These are phyloP conservation scores for Aristolochia contorta DNA, from an alignment of 164 flowering plant species.

Conservation along the genomic window DNA sequence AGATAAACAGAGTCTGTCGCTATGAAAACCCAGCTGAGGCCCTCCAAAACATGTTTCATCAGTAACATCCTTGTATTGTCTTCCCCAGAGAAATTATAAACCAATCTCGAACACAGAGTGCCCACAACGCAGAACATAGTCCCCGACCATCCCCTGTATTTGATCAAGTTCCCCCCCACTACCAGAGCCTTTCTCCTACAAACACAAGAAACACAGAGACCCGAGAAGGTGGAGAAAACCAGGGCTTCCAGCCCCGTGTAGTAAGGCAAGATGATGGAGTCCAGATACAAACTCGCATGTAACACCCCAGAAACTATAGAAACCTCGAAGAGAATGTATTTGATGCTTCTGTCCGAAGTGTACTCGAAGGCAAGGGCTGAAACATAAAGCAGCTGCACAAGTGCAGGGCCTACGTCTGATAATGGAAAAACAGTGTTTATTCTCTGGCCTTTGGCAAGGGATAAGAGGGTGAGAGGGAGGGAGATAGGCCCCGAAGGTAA, in stretches of 20 bases:
- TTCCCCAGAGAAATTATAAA: too few relatives aligned
- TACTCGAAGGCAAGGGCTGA: constrained; percentile 38
- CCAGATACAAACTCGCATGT: constrained; percentile 40
- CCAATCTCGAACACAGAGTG: constrained; percentile 13
- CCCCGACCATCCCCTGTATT: constrained; percentile 36
- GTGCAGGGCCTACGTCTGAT: constrained; percentile 29
- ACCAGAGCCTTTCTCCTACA: constrained; percentile 33
- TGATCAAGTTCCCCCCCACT: constrained; percentile 32
- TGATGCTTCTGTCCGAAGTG: constrained; percentile 14
- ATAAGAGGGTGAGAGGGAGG: constrained; percentile 33
- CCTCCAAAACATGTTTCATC: constrained; percentile 5
- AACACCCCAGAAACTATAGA: constrained; percentile 42
- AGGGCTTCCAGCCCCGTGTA: constrained; percentile 48
- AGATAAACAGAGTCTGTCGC: constrained; percentile 24
- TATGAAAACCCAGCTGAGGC: constrained; percentile 23
- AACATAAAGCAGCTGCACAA: constrained; percentile 31
- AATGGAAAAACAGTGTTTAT: constrained; percentile 36
- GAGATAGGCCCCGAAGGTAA: constrained; percentile 48
- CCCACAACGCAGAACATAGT: constrained; percentile 29
- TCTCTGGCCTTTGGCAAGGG: constrained; percentile 36
- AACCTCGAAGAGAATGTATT: constrained; percentile 25
- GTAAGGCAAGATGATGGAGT: constrained; percentile 38
- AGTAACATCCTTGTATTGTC: background rate
- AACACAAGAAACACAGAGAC: constrained; percentile 41
- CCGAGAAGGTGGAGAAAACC: constrained; percentile 30